A percentile compares a stretch with the other conserved stretches of the same genome.
These are phyloP conservation scores for Solanum clarkiae DNA, from an alignment of 257 asterid genomes.

Conservation along the genomic window DNA sequence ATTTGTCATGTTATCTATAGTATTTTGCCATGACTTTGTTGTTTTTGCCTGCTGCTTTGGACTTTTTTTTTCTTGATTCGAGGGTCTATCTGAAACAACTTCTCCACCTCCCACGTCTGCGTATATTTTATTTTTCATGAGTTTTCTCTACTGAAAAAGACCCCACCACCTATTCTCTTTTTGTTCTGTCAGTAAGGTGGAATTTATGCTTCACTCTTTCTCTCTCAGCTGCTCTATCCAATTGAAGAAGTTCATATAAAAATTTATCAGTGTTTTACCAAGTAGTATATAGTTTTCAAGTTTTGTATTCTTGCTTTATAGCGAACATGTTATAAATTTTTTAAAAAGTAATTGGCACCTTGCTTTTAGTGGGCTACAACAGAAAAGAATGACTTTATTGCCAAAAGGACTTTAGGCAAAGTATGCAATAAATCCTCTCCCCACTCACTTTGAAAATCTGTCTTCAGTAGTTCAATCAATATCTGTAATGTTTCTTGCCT, in stretches of 20 bases:
- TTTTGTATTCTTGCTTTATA: conserved; percentile 1
- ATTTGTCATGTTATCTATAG: not conserved
- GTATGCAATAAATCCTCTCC: conserved; percentile 8
- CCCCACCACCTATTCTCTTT: not conserved
- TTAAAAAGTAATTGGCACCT: conserved; percentile 6
- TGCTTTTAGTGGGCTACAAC: conserved; percentile 7
- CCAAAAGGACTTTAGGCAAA: conserved; percentile 3
- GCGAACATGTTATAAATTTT: not conserved
- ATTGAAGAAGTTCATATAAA: not conserved
- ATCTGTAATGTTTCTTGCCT: not conserved
- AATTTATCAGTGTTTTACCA: not conserved
- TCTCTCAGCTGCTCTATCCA: not conserved
- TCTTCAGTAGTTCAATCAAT: conserved; percentile 9
- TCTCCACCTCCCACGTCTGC: not conserved
- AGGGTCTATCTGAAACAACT: not conserved
- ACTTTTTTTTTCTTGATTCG: not conserved
- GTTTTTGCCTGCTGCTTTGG: not conserved
- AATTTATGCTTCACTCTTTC: not conserved
- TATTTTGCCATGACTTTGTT: not conserved
- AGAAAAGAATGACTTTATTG: conserved; percentile 18
- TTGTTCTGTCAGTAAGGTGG: not conserved
- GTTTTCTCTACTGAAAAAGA: not conserved
- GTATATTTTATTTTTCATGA: not conserved
- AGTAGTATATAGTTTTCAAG: not conserved
- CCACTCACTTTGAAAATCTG: conserved; percentile 5